These are phyloP conservation scores for Mycothermus thermophilus DNA, from an alignment of 495 filamentous ascomycete species.

Conservation along the genomic window DNA sequence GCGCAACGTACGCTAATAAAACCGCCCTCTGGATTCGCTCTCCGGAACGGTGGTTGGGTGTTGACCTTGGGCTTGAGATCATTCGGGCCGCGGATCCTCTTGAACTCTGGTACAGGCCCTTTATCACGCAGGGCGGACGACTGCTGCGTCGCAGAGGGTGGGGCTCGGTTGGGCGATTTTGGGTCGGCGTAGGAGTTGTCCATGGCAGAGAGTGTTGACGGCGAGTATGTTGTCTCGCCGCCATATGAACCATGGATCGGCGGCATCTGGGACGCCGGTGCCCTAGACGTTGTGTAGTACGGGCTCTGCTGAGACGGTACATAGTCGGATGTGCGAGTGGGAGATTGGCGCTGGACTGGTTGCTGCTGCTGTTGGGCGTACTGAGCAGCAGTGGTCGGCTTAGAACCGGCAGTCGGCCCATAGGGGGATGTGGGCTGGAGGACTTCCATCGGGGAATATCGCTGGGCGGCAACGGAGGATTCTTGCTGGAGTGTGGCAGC, in stretches of 20 bases:
- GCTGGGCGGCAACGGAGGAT: slow-evolving; percentile 68
- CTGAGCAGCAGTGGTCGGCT: slow-evolving; percentile 27
- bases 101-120: slow-evolving; percentile 78
- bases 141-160: slow-evolving; percentile 34
- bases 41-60: slow-evolving; percentile 72
- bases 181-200: slow-evolving; percentile 62
- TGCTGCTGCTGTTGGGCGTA: slow-evolving; percentile 29
- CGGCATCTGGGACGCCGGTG: slow-evolving; percentile 44
- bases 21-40: slow-evolving; percentile 92
- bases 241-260: slow-evolving; percentile 54
- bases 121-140: slow-evolving; percentile 34
- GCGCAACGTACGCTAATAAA: slow-evolving; percentile 97
- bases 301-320: slow-evolving; percentile 32
- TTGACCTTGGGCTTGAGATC: slow-evolving; percentile 78
- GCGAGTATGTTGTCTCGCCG: slow-evolving; percentile 49
- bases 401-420: no score
- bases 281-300: slow-evolving; percentile 36
- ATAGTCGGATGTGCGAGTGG: slow-evolving; percentile 33
- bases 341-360: slow-evolving; percentile 35
- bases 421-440: slow-evolving; percentile 45
- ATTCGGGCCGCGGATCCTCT: slow-evolving; percentile 52
- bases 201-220: slow-evolving; percentile 52
- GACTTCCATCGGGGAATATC: slow-evolving; percentile 91
- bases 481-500: slow-evolving; percentile 46
- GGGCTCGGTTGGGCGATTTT: slow-evolving; percentile 51